These are phyloP conservation scores for Quercus rubra DNA, from an alignment of 306 rosid genomes.

Conservation along the genomic window DNA sequence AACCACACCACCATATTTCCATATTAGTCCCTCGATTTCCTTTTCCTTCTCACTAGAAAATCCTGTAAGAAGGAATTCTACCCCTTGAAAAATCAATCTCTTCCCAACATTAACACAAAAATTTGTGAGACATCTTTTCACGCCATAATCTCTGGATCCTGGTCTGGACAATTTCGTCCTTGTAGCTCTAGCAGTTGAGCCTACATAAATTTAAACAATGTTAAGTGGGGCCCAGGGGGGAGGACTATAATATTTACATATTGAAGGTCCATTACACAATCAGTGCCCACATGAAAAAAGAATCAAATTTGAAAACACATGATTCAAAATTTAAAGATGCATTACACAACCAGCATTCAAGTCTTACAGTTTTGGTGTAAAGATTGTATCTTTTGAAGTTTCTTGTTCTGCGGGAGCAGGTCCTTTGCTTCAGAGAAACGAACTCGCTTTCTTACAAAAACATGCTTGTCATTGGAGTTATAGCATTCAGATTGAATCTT, in stretches of 20 bases:
- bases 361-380: slow-evolving; percentile 28
- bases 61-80: slow-evolving; percentile 80
- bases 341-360: background rate
- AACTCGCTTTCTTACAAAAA: slow-evolving; percentile 50
- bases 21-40: slow-evolving; percentile 54
- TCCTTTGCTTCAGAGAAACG: slow-evolving; percentile 55
- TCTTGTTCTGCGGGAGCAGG: slow-evolving; percentile 37
- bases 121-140: slow-evolving; percentile 32
- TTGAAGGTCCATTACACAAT: background rate
- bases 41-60: slow-evolving; percentile 57
- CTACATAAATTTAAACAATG: slow-evolving; percentile 45
- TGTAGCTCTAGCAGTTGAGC: slow-evolving; percentile 36
- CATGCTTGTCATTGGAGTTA: slow-evolving; percentile 26
- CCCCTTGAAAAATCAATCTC: slow-evolving; percentile 58
- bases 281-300: background rate
- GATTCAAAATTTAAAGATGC: slow-evolving; percentile 10
- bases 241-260: too few species aligned
- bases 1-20: slow-evolving; percentile 71
- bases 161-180: slow-evolving; percentile 34
- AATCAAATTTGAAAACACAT: background rate
- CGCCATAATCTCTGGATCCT: slow-evolving; percentile 18
- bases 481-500: slow-evolving; percentile 24
- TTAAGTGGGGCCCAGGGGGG: too few species aligned
- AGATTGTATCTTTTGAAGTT: slow-evolving; percentile 33
- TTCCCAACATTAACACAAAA: slow-evolving; percentile 27